A percentile compares a stretch with the other conserved stretches of the same genome.
phyloP scores from a whole-genome alignment of 805 yeast species.

The Jamesozyma spencerorum region DNA sequence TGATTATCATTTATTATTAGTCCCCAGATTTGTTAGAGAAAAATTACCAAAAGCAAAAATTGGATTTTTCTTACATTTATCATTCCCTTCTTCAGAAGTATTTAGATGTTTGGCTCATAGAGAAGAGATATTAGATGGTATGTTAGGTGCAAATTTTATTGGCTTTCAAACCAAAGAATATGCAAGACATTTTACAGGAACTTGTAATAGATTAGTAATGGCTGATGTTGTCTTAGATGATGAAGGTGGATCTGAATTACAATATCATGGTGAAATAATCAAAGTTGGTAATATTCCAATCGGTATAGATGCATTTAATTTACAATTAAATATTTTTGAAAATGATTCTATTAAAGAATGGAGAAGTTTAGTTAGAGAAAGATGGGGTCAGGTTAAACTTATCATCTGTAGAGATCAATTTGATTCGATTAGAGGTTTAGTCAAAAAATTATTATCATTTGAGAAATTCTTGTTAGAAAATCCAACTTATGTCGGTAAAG shows the following conservation, averaged over 20 bases:
- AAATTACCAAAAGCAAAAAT: slow-evolving; percentile 74
- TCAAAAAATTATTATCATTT: slow-evolving; percentile 78
- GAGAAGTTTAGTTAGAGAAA: slow-evolving; percentile 60
- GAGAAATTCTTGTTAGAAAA: slow-evolving; percentile 64
- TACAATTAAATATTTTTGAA: slow-evolving; percentile 39
- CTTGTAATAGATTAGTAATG: slow-evolving; percentile 72
- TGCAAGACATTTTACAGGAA: slow-evolving; percentile 85
- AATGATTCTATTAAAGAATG: slow-evolving; percentile 49
- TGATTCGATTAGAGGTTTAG: slow-evolving; percentile 79
- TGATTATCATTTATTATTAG: slow-evolving; percentile 82
- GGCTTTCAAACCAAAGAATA: slow-evolving; percentile 90
- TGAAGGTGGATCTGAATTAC: slow-evolving; percentile 31
- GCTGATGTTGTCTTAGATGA: slow-evolving; percentile 59
- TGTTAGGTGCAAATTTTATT: slow-evolving; percentile 81
- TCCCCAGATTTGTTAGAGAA: slow-evolving; percentile 74
- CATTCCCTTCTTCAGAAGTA: slow-evolving; percentile 92
- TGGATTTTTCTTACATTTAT: slow-evolving; percentile 85
- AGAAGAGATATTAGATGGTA: slow-evolving; percentile 62
- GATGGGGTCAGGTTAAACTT: slow-evolving; percentile 63
- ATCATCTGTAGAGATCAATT: slow-evolving; percentile 84
- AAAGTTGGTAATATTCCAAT: slow-evolving; percentile 56
- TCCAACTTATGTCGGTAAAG: slow-evolving; percentile 59
- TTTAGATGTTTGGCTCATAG: slow-evolving; percentile 90
- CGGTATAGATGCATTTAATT: slow-evolving; percentile 66
- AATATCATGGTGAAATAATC: slow-evolving; percentile 49